Evolutionary conservation across 2,329 filamentous ascomycete species (phyloP), one percentile per base, ranked within the genome.

Genomic region (Botrytis hyacinthi): DNA sequence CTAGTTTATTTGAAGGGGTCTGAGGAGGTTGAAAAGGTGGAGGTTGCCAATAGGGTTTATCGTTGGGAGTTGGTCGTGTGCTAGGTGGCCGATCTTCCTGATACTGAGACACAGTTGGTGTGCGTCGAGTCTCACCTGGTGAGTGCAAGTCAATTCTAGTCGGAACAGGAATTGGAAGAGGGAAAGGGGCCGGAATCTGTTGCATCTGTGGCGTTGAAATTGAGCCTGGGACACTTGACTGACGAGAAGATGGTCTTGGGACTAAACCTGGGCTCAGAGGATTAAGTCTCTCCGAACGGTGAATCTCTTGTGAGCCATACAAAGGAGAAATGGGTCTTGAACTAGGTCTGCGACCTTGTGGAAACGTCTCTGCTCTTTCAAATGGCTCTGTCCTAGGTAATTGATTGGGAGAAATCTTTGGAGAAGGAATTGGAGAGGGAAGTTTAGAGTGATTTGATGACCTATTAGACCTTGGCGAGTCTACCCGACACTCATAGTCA

Each of bases 41-140:
- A 3, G 85, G 84, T 54, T 86, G 84, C 85, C 87, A 88, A 37
- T 82, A 77, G 37, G 75, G 54, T 14, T 60, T 73, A 26, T 70
- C 66, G 26, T 51, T 71, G 8, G 67, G 69, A 32, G 62, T 57
- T 67, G 76, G 69, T 18, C 75, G 74, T 54, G 74, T 20, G n/a
- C 66, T 74, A 20, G 67, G 37, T 32, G 73, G 65, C 62, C 59
- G 73, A 18, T 51, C 48, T 14, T 78, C 74, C 35, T 78, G 76
- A 72, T 70, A 76, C 48, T 75, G 75, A 51, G 76, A 73, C 26
- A 73, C 73, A 16, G 75, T 44, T 32, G 77, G 75, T 26, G 74
- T 68, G 26, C 59, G 71, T 59, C 73, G 73, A 37, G 44, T 75
- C 14, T 80, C 77, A 29, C 75, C 73, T n/a, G 76, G 73, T 16